These are phyloP conservation scores for Dactylellina sp. DNA, from an alignment of 2,329 filamentous ascomycete genomes.

Conservation along the genomic window DNA sequence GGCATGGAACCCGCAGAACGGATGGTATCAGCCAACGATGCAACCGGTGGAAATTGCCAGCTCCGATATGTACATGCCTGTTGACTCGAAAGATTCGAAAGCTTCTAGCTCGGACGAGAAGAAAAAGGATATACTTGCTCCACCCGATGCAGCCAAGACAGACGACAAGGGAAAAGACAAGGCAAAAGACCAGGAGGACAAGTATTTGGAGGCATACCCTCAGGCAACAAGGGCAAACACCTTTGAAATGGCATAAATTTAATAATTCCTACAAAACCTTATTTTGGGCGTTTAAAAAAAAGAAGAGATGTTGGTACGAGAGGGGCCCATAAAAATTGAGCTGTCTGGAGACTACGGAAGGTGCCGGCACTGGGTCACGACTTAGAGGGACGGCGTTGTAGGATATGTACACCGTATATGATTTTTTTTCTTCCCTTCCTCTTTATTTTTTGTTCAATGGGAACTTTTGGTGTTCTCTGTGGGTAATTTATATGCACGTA, in stretches of 20 bases:
- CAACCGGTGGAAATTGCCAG: slow-evolving; percentile 38
- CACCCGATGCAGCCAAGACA: neutral
- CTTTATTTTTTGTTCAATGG: slow-evolving; percentile 22
- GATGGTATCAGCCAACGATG: slow-evolving; percentile 41
- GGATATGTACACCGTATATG: slow-evolving; percentile 16
- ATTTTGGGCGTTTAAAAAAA: neutral
- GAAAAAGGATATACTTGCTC: slow-evolving; percentile 17
- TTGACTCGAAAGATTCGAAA: slow-evolving; percentile 15
- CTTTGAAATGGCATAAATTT: slow-evolving; percentile 36
- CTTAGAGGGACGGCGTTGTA: slow-evolving; percentile 3
- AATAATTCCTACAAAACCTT: neutral
- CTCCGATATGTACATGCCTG: slow-evolving; percentile 20
- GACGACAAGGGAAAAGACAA: slow-evolving; percentile 2
- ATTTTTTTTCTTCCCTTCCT: neutral
- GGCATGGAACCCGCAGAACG: slow-evolving; percentile 25
- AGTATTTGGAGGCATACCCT: slow-evolving; percentile 18
- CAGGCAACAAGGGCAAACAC: slow-evolving; percentile 29
- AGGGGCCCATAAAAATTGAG: too few relatives aligned
- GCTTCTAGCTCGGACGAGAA: neutral
- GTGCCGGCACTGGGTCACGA: neutral
- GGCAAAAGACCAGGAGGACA: neutral
- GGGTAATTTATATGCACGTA: neutral
- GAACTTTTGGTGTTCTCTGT: slow-evolving; percentile 3
- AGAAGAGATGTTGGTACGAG: slow-evolving; percentile 3
- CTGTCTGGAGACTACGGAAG: too few relatives aligned